phyloP scores from a whole-genome alignment of 2,329 filamentous ascomycete genomes.

The Aspergillus arachidicola region DNA sequence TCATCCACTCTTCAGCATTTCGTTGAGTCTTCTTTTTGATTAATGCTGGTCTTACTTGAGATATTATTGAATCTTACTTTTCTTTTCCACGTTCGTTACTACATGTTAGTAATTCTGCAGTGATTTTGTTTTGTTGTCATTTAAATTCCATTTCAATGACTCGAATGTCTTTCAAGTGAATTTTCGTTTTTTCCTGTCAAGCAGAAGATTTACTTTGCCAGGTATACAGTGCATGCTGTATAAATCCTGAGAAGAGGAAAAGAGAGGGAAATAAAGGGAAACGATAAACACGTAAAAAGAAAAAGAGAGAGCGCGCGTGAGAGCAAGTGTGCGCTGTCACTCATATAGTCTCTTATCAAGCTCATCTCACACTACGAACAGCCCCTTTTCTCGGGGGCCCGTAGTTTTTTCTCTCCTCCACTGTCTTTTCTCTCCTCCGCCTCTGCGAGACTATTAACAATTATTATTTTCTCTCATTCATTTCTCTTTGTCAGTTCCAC shows the following conservation, averaged over 20 bases:
- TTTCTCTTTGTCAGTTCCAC: constrained; percentile 7
- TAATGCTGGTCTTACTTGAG: neutral
- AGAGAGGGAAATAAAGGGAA: neutral
- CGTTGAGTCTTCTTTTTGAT: neutral
- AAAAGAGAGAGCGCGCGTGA: too few species aligned
- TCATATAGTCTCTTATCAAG: neutral
- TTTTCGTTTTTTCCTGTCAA: neutral
- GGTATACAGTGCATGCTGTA: neutral
- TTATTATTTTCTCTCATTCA: constrained; percentile 9
- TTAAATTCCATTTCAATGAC: neutral
- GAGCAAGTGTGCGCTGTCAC: neutral
- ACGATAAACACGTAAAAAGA: neutral
- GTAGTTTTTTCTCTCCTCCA: constrained; percentile 8
- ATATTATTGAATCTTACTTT: neutral
- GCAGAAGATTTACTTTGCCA: neutral
- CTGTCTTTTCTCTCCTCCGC: constrained; percentile 8
- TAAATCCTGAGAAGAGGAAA: neutral
- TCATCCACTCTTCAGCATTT: neutral
- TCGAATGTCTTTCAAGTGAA: neutral
- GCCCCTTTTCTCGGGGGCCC: constrained; percentile 8
- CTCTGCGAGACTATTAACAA: constrained; percentile 5
- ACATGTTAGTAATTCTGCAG: neutral
- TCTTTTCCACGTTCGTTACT: neutral
- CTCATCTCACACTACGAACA: neutral
- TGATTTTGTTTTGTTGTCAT: neutral